Base-by-base conservation (phyloP, 1,139 yeast species). In the Arxiozyma slooffiae region DNA sequence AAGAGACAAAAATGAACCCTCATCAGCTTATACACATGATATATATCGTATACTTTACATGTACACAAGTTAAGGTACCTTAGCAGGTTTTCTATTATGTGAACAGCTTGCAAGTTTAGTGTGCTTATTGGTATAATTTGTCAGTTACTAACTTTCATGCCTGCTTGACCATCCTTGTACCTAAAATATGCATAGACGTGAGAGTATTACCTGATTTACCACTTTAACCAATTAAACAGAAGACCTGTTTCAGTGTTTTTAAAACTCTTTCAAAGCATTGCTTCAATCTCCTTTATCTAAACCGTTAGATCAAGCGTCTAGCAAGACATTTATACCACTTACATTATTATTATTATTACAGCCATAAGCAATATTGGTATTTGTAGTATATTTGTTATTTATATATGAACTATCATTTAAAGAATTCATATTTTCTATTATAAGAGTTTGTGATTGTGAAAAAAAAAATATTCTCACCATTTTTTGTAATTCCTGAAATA, bases 161-260 rank as follows among this genome's bases (percentile, higher is more conserved):
- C 24, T 54, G 51, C 44, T 66, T 64, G 11, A 81, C 78, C 53
- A 72, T 69, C 56, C 79, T 64, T 57, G 85, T 69, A 3, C 87
- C 87, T 52, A 81, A 58, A 77, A 70, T 62, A 79, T 80, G 14
- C 87, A 87, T 20, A 79, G 57, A 55, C 80, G 64, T 2, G 87
- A 87, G 52, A 81, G 69, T 40, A 81, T 57, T 5, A 81, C 75
- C 64, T 78, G 71, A 55, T 75, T 76, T 44, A 80, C 63, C 48
- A 80, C 71, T 39, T 75, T 75, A 42, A 71, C 72, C 53, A 81
- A 62, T 61, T 81, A 85, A 49, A 70, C 70, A 52, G 81, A 59
- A 51, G 82, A 78, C 58, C 79, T 82, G 48, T 81, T 83, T 85
- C 85, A 81, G 56, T 81, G 85, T 55, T 77, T 75, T 57, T 80